phyloP scores from a whole-genome alignment of 352 stramenopile species.

The Phytophthora sp. region DNA sequence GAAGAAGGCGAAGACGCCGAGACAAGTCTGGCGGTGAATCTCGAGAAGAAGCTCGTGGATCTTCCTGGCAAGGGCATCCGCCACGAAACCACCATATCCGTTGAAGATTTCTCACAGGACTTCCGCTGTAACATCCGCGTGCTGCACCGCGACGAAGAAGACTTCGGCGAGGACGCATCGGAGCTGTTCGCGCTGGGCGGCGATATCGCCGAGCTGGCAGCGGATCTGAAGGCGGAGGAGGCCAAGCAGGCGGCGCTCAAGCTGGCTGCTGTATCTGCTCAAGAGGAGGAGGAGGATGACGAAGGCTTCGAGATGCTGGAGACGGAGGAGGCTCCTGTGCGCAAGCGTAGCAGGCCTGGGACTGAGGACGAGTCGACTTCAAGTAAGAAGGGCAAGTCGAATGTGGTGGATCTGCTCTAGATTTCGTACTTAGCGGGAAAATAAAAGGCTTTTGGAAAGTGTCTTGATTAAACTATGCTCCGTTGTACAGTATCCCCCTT shows the following conservation, averaged over 20 bases:
- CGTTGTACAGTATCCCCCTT: slow-evolving; percentile 3
- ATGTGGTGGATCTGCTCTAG: slow-evolving; percentile 28
- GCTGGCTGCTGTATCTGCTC: slow-evolving; percentile 7
- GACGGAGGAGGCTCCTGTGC: slow-evolving; percentile 10
- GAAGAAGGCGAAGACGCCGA: slow-evolving; percentile 95
- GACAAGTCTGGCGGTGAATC: slow-evolving; percentile 81
- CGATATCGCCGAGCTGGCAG: slow-evolving; percentile 65
- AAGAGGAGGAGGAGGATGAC: slow-evolving; percentile 31
- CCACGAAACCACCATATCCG: slow-evolving; percentile 91
- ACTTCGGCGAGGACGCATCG: slow-evolving; percentile 72
- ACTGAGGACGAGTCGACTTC: slow-evolving; percentile 5
- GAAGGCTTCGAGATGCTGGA: slow-evolving; percentile 42
- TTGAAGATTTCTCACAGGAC: slow-evolving; percentile 97
- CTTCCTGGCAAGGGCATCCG: slow-evolving; percentile 93
- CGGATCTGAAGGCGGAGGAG: slow-evolving; percentile 46
- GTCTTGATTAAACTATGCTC: slow-evolving; percentile 19
- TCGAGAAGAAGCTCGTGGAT: slow-evolving; percentile 87
- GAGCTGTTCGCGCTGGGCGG: slow-evolving; percentile 82
- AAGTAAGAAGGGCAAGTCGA: slow-evolving; percentile 40
- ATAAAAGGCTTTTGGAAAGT: too few species aligned
- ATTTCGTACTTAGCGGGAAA: slow-evolving; percentile 42
- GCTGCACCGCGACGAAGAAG: slow-evolving; percentile 63
- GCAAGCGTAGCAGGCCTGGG: slow-evolving; percentile 34
- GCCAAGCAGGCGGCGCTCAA: slow-evolving; percentile 43
- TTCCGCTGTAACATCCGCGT: slow-evolving; percentile 88